A percentile compares a stretch with the other conserved stretches of the same genome.
Evolutionary conservation across 768 basidiomycete species (phyloP).

Genomic region (Symmetrospora coprosmae): DNA sequence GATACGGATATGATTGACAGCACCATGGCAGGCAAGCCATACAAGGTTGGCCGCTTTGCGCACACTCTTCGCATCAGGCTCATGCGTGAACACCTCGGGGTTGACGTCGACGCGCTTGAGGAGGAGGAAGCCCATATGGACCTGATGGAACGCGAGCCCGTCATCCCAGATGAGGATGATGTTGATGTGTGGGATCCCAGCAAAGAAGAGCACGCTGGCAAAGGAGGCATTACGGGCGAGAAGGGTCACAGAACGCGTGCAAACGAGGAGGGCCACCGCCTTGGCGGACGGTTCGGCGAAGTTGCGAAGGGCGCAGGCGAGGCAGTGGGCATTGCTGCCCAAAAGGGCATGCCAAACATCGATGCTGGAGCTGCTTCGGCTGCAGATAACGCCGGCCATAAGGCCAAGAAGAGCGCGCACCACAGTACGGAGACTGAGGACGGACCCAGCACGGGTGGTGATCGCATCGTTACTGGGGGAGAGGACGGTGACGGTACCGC

Average conservation of each 20-base stretch:
- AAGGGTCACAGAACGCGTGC: conserved; percentile 28
- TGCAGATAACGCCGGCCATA: conserved; percentile 42
- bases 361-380: conserved; percentile 24
- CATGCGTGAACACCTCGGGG: conserved; percentile 91
- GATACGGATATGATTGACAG: conserved; percentile 96
- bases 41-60: conserved; percentile 90
- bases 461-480: conserved; percentile 37
- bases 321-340: conserved; percentile 37
- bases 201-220: conserved; percentile 18
- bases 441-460: conserved; percentile 21
- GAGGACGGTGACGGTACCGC: conserved; percentile 45
- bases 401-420: conserved; percentile 39
- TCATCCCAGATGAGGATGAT: conserved; percentile 33
- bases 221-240: conserved; percentile 34
- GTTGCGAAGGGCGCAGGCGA: conserved; percentile 43
- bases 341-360: conserved; percentile 26
- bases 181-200: conserved; percentile 12
- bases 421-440: conserved; percentile 39
- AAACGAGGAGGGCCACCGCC: neutral
- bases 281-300: conserved; percentile 9
- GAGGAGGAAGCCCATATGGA: conserved; percentile 47
- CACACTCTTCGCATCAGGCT: conserved; percentile 82
- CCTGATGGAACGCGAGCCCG: conserved; percentile 27
- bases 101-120: conserved; percentile 77
- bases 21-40: conserved; percentile 84